Conservation (phyloP, 208 protist species). For the Trypanosoma avium region DNA sequence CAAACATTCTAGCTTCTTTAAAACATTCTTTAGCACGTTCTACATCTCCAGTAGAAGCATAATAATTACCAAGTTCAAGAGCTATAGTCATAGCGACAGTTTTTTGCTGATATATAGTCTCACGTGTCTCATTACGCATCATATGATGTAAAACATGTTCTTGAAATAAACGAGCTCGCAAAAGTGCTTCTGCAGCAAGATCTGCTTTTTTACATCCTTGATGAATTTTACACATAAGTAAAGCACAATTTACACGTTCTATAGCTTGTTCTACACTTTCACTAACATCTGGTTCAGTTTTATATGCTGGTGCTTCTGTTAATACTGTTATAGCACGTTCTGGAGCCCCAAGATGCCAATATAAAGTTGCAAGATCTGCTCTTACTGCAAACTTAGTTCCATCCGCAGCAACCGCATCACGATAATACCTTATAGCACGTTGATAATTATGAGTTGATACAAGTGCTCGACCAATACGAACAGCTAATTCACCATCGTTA, state of each 20-base stretch:
- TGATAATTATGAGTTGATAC: slow-evolving; percentile 94
- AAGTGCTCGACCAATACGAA: slow-evolving; percentile 92
- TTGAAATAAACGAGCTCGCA: slow-evolving; percentile 70
- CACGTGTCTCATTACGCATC: slow-evolving; percentile 73
- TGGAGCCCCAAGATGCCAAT: slow-evolving; percentile 80
- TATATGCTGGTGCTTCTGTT: slow-evolving; percentile 47
- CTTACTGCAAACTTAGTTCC: slow-evolving; percentile 66
- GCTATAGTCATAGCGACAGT: slow-evolving; percentile 68
- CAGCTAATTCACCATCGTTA: slow-evolving; percentile 77
- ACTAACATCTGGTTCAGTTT: slow-evolving; percentile 27
- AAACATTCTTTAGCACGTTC: slow-evolving; percentile 73
- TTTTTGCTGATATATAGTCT: slow-evolving; percentile 82
- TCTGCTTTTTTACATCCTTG: slow-evolving; percentile 22
- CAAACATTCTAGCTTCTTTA: slow-evolving; percentile 84
- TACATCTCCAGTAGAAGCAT: slow-evolving; percentile 28
- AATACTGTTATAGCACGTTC: slow-evolving; percentile 63
- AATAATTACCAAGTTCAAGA: slow-evolving; percentile 74
- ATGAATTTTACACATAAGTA: slow-evolving; percentile 90
- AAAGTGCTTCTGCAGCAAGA: slow-evolving; percentile 57
- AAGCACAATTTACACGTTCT: slow-evolving; percentile 78
- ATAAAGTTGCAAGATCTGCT: slow-evolving; percentile 91
- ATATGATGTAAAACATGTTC: slow-evolving; percentile 68
- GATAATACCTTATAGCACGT: slow-evolving; percentile 91
- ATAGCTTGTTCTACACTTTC: slow-evolving; percentile 50
- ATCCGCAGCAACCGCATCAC: slow-evolving; percentile 72